These are phyloP conservation scores for Candida berthetii DNA, from an alignment of 805 yeast genomes.

Conservation along the genomic window DNA sequence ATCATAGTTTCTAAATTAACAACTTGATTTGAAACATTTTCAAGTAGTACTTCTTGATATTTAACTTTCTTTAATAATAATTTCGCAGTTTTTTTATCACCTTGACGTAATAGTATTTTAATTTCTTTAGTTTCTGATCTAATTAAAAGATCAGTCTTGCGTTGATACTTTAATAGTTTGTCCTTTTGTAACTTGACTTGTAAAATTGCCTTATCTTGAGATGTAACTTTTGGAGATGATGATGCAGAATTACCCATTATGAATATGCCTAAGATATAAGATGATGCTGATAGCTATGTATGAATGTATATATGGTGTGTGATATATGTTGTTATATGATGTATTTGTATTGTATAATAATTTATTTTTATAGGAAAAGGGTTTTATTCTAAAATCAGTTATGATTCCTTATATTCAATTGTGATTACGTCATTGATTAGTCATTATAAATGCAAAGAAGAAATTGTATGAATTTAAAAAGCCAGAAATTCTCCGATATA, in stretches of 20 bases:
- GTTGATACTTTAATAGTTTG: slow-evolving; percentile 61
- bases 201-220: slow-evolving; percentile 80
- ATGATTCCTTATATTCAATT: too few species aligned
- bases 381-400: too few species aligned
- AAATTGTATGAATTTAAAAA: too few species aligned
- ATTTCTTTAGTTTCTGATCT: slow-evolving; percentile 45
- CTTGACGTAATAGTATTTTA: slow-evolving; percentile 19
- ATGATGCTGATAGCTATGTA: too few species aligned
- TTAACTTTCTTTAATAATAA: slow-evolving; percentile 70
- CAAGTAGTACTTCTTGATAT: slow-evolving; percentile 70
- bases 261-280: too few species aligned
- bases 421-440: too few species aligned
- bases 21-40: slow-evolving; percentile 70
- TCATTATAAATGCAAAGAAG: too few species aligned
- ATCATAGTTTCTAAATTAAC: slow-evolving; percentile 75
- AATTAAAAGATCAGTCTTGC: slow-evolving; percentile 49
- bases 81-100: slow-evolving; percentile 46
- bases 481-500: too few species aligned
- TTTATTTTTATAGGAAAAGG: too few species aligned
- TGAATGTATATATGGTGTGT: too few species aligned
- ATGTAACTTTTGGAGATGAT: slow-evolving; percentile 47
- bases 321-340: too few species aligned
- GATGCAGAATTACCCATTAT: slow-evolving; percentile 19
- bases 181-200: slow-evolving; percentile 89
- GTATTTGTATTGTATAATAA: too few species aligned